Base-by-base conservation (phyloP, 108 stramenopile genomes). In the Thalassiosira profunda region DNA sequence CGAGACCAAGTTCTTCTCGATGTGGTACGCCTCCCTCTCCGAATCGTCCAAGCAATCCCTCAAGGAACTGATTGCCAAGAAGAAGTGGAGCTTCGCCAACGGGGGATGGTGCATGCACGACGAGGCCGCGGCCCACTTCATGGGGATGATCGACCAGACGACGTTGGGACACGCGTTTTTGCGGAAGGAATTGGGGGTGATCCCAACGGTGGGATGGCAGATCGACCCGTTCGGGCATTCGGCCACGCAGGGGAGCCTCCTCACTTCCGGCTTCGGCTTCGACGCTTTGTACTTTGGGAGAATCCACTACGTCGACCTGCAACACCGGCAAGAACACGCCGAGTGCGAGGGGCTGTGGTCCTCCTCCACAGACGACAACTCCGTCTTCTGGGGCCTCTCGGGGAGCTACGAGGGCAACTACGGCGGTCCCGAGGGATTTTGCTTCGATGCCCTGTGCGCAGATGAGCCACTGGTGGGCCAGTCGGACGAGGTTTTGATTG, bases 91-190 rank as follows among this genome's bases (percentile, higher is more conserved):
- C 23, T 98, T 99, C 81, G 81, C 85, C 78, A 98, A 98, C 67
- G 98, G 97, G 24, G 97, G 97, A 40, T 99, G 97, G 97, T 94
- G 90, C 67, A 99, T 99, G 98, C 98, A 98, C 72, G 98, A 99
- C 63, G 98, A 99, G 56, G 95, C 97, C 0, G 70, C 90, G 0
- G 86, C 97, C 14, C 96, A 97, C 72, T 97, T 67, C 71, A 86
- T 94, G 44, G 97, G 91, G 7, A 98, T 98, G 97, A 90, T 99
- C 53, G 98, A 99, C 81, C 96, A 98, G 62, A 98, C 97, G 3
- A 94, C 96, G 12, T 77, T 96, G 31, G 98, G 98, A 0, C 97
- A 98, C 70, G 47, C 62, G 17, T 98, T 98, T 63, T 66, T 99
- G 33, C 68, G 65, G 23, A 31, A 48, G 33, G 90, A 94, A 73